These are phyloP conservation scores for Umbellularia californica DNA, from an alignment of 164 flowering plant species.

Conservation along the genomic window DNA sequence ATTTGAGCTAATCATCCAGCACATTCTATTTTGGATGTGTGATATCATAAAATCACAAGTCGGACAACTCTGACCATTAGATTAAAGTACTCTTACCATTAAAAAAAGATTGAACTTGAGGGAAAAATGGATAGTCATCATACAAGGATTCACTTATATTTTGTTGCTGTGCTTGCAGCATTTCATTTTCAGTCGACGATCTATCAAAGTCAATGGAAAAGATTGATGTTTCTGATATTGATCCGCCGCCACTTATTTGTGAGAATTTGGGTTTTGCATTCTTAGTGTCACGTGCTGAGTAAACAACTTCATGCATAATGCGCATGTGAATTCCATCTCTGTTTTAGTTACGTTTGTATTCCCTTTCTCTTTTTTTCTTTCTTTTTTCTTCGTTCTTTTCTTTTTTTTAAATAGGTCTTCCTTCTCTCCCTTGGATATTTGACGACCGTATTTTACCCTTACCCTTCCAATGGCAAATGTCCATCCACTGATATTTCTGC, in stretches of 20 bases:
- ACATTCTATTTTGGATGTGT: neutral
- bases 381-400: neutral
- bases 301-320: slow-evolving; percentile 3
- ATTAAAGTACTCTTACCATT: neutral
- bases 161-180: slow-evolving; percentile 59
- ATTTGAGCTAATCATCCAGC: neutral
- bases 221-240: slow-evolving; percentile 73
- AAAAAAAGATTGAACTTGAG: too few relatives aligned
- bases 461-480: neutral
- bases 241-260: slow-evolving; percentile 86
- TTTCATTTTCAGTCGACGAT: slow-evolving; percentile 93
- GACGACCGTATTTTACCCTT: neutral
- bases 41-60: neutral
- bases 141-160: neutral
- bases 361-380: neutral
- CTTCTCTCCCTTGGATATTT: neutral
- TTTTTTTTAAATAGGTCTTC: neutral
- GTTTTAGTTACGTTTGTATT: neutral
- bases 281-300: slow-evolving; percentile 65
- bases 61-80: neutral
- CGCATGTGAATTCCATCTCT: neutral
- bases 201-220: slow-evolving; percentile 94
- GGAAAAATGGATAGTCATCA: too few relatives aligned
- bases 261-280: slow-evolving; percentile 92
- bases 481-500: neutral